These are phyloP conservation scores for Colletotrichum sp. DNA, from an alignment of 2,329 filamentous ascomycete genomes.

Conservation along the genomic window DNA sequence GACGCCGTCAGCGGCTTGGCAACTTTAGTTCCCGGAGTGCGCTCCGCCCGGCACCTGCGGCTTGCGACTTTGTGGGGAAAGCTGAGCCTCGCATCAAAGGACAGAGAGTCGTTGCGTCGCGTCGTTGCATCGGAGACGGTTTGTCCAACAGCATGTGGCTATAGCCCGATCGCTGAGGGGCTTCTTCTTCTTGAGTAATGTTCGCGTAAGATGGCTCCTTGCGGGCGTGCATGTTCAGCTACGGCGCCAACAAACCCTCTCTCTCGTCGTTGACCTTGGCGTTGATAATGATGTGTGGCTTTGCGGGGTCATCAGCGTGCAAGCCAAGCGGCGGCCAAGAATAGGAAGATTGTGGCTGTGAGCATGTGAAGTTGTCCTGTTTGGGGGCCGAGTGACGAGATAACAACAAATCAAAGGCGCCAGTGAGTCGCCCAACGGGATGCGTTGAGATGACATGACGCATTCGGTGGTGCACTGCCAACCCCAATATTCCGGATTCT, in stretches of 20 bases:
- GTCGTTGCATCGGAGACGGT: not conserved
- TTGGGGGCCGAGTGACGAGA: not conserved
- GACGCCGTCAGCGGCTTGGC: not conserved
- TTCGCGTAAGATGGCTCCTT: not conserved
- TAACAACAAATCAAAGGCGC: not conserved
- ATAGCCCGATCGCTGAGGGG: not conserved
- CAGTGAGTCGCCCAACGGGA: not conserved
- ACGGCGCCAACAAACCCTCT: not conserved
- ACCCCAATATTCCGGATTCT: not conserved
- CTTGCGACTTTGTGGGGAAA: not conserved
- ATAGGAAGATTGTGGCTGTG: not conserved
- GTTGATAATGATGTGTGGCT: slow-evolving; percentile 12
- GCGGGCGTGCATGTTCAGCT: not conserved
- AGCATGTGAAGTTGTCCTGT: not conserved
- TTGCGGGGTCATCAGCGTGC: not conserved
- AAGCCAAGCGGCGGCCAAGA: not conserved
- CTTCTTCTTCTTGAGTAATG: not conserved
- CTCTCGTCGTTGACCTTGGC: slow-evolving; percentile 5
- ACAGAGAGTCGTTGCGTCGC: not conserved
- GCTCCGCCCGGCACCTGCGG: not conserved
- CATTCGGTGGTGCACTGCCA: not conserved
- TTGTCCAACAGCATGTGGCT: not conserved
- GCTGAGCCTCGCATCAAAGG: not conserved
- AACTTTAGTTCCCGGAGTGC: not conserved
- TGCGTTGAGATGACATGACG: not conserved